These are phyloP conservation scores for Pythium aphanidermatum DNA, from an alignment of 352 stramenopile species.

Conservation along the genomic window DNA sequence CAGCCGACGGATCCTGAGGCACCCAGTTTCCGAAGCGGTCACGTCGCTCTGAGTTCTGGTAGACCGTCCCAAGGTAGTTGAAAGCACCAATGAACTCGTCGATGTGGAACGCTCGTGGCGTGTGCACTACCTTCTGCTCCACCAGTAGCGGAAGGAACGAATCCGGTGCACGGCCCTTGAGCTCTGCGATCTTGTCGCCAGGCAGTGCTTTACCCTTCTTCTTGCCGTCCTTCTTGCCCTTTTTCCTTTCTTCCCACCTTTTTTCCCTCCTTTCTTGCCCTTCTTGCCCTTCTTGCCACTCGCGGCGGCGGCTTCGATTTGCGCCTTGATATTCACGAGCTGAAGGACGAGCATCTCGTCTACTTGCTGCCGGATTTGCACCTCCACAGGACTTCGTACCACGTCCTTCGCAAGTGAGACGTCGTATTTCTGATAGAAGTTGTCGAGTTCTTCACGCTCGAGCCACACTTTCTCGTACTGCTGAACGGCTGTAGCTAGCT, in stretches of 20 bases:
- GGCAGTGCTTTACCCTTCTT: constrained; percentile 81
- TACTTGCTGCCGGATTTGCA: constrained; percentile 85
- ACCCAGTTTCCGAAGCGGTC: constrained; percentile 83
- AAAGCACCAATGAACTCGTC: constrained; percentile 89
- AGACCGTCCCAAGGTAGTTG: constrained; percentile 85
- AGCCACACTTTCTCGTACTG: constrained; percentile 88
- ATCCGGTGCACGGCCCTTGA: constrained; percentile 85
- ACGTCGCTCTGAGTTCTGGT: constrained; percentile 54
- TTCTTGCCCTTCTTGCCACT: constrained; percentile 80
- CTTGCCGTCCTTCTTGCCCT: constrained; percentile 39
- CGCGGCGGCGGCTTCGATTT: constrained; percentile 66
- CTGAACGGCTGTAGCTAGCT: constrained; percentile 45
- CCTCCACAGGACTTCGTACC: constrained; percentile 81
- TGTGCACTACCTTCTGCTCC: constrained; percentile 86
- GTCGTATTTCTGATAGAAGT: constrained; percentile 94
- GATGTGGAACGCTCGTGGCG: constrained; percentile 34
- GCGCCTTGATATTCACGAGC: constrained; percentile 91
- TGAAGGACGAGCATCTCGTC: constrained; percentile 94
- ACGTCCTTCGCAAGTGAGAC: constrained; percentile 88
- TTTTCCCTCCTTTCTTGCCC: constrained; percentile 67
- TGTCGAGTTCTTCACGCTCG: constrained; percentile 81
- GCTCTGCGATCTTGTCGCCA: constrained; percentile 87
- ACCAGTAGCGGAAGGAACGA: constrained; percentile 89
- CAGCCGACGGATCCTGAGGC: constrained; percentile 86
- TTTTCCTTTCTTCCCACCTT: constrained; percentile 41